Evolutionary conservation across 345 rosid species (phyloP), one percentile per base, ranked within the genome.

Genomic region (Populus simonii): DNA sequence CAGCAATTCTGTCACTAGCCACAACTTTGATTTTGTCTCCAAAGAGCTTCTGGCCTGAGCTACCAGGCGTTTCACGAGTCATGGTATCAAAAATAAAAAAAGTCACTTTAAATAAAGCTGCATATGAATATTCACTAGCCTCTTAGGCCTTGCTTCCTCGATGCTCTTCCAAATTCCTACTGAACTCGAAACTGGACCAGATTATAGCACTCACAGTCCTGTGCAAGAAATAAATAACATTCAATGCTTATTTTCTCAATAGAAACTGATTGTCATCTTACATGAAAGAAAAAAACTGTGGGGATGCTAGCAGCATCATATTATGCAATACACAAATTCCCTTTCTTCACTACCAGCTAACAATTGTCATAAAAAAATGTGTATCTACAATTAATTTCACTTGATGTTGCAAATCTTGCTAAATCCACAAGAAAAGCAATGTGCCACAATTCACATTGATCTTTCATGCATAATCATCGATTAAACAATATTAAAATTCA

Each of bases 31-130:
- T 76, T 77, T 73, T 78, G 67, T 83, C 88, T 47, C 84, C 79
- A 69, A 65, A 78, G 61, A 84, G 72, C 45, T 78, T 73, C 38
- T 80, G 88, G 73, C 80, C 77, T 71, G 88, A 83, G 77, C 79
- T 72, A 41, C 87, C 86, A 68, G 88, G 86, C 76, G 78, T 69
- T 84, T 86, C 88, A 69, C 82, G 83, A 81, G 81, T 83, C 94
- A 93, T 89, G 79, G 74, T 83, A 9, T 43, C 12, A 36, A 78
- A 68, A 39, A 41, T 11, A 33, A 45, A 67, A 65, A 71, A 72
- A 72, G 12, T 35, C 29, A 11, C 51, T 25, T 71, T 59, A 33
- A 45, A 10, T 66, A 71, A 15, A 25, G 68, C 76, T 77, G 63
- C 79, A 43, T 38, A 61, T 27, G 72, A 16, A 57, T 47, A 68